Base-by-base conservation (phyloP, 305 asterid genomes). In the Galium porrigens region DNA sequence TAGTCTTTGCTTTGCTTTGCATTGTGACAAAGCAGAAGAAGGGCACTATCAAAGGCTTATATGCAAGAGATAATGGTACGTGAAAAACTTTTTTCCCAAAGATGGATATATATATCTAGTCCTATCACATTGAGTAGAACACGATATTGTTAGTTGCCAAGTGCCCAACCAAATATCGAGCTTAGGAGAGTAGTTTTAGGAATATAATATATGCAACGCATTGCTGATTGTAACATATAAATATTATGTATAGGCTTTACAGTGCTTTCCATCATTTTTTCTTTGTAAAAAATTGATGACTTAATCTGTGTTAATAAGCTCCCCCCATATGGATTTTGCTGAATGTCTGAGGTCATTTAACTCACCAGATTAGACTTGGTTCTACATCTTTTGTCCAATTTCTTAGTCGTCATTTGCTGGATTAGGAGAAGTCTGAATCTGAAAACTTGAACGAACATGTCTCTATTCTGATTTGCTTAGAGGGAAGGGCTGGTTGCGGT, bases 181-280 rank as follows among this genome's bases (percentile, higher is more conserved):
- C 0, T 42, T 17, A 20, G 64, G 49, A 55, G 56, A 7, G 22
- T 63, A 54, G 61, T 58, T 27, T 29, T 41, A 70, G 73, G 22
- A 42, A 4, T 42, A 63, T 63, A 44, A 33, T 46, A 46, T 10
- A 34, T 44, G 51, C 69, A 69, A 33, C 27, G 18, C n/a, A 63
- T 55, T 55, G 41, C 64, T 55, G 36, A 29, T 39, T 63, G 64
- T 55, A 42, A 44, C 52, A 56, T 55, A 55, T 48, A 22, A 61
- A 56, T 55, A 55, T 69, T 54, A 41, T 44, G 68, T 42, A 55
- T 9, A 64, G 69, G 33, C 58, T 30, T 52, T 15, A 60, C 61
- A 0, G 4, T 29, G 60, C 49, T 63, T 17, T 6, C 41, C 48
- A 41, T 44, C 20, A 27, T 14, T 39, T n/a, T 20, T 51, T 55